These are phyloP conservation scores for Chlamydomonas sp. DNA, from an alignment of 139 green algal species.

Conservation along the genomic window DNA sequence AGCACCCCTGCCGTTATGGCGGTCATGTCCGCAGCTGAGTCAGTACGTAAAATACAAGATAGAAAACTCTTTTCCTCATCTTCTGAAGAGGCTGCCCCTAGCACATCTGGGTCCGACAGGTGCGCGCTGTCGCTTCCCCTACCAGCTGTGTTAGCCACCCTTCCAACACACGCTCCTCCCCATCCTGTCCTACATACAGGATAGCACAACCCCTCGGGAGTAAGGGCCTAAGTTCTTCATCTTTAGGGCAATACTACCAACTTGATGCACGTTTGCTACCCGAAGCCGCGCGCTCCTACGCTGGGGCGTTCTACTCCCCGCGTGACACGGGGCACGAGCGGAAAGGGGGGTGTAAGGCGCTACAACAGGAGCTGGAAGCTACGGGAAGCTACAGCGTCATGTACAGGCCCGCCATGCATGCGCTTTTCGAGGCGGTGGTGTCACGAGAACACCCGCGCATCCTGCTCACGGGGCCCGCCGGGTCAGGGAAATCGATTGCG, in stretches of 20 bases:
- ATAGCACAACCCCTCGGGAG: neutral
- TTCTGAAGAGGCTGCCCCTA: too few relatives aligned
- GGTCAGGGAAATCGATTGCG: constrained; percentile 75
- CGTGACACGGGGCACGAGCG: constrained; percentile 32
- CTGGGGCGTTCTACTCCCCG: constrained; percentile 44
- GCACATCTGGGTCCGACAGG: too few relatives aligned
- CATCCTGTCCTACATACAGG: too few relatives aligned
- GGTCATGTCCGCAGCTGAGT: too few relatives aligned
- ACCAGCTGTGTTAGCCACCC: too few relatives aligned
- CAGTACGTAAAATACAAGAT: too few relatives aligned
- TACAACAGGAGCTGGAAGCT: constrained; percentile 48
- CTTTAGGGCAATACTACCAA: constrained; percentile 34
- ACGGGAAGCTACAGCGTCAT: constrained; percentile 25
- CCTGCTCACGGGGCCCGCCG: constrained; percentile 34
- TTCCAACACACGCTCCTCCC: too few relatives aligned
- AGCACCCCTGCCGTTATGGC: too few relatives aligned
- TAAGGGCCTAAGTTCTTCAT: neutral
- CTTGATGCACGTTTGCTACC: constrained; percentile 33
- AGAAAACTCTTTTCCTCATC: too few relatives aligned
- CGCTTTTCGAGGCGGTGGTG: constrained; percentile 1
- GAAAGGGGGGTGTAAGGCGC: constrained; percentile 50
- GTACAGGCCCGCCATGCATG: constrained; percentile 31
- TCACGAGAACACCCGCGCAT: neutral
- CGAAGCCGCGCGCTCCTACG: constrained; percentile 39
- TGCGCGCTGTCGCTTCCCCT: too few relatives aligned